Base-by-base conservation (phyloP, 2,329 filamentous ascomycete species). In the Aureobasidium zeae region DNA sequence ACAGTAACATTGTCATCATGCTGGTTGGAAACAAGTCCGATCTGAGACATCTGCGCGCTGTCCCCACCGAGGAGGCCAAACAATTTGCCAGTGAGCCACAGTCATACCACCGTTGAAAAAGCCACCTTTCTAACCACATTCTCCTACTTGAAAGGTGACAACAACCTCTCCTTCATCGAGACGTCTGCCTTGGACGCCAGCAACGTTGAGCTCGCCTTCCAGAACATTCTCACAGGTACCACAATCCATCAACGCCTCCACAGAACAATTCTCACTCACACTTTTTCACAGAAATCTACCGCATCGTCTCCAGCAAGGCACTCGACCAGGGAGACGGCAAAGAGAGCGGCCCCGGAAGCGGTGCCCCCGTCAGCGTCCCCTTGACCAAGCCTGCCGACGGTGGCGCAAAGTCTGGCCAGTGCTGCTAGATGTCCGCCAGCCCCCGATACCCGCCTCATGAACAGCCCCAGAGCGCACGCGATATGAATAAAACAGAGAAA, bases 1-100 rank as follows among this genome's bases (percentile, higher is more conserved):
- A 98, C 65, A 88, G 87, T 59, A 96, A 96, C 72, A 95, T 96
- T 59, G 88, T 98, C 59, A 98, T 98, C 65, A 98, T 98, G 91
- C 74, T 98, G 59, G 91, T 96, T 45, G 91, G 91, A 67, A 98
- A 98, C 80, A 98, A 98, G 83, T 96, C 88, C 68, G 91, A 98
- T 94, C 83, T 96, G 82, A 85, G 88, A 68, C 91, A 98, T 70
- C 75, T 98, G 61, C 79, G 91, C 64, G 91, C 91, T 53, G 91
- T 98, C 54, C 87, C 91, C 39, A 98, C 91, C 49, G 91, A 98
- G 63, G 89, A 96, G 68, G 91, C 89, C 57, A 98, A 96, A 71
- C 76, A 86, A 51, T 98, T 98, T 78, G 91, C 91, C 46, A 95
- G 89, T 94, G 63, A 56, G 76, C 70, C 48, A 12, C 19, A 13